Percentiles rank a stretch among this genome's conserved stretches.
phyloP scores from a whole-genome alignment of 2,329 filamentous ascomycete genomes.

The Ceratocystis colombiana region DNA sequence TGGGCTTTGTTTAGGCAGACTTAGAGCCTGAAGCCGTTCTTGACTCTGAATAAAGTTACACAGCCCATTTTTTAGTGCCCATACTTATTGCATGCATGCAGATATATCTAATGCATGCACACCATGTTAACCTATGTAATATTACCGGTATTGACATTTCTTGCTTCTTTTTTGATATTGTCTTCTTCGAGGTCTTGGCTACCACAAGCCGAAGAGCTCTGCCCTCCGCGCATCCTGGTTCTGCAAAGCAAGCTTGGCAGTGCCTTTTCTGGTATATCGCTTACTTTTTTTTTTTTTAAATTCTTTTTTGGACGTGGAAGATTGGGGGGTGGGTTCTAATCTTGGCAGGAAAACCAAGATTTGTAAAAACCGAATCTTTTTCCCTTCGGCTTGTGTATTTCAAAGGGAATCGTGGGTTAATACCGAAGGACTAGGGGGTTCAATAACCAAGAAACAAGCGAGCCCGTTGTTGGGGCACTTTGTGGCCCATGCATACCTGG shows the following conservation, averaged over 20 bases:
- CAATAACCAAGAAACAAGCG: background rate
- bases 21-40: background rate
- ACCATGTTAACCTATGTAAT: background rate
- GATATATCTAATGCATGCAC: background rate
- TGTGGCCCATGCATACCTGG: background rate
- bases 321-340: background rate
- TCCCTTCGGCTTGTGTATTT: background rate
- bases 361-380: background rate
- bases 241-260: constrained; percentile 5
- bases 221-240: background rate
- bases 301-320: background rate
- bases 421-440: background rate
- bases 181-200: background rate
- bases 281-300: background rate
- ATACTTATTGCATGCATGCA: background rate
- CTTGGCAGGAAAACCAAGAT: constrained; percentile 2
- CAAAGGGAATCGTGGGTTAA: background rate
- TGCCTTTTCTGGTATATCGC: background rate
- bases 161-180: background rate
- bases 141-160: background rate
- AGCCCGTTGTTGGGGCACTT: background rate
- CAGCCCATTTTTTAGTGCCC: background rate
- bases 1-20: background rate
- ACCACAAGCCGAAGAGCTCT: background rate
- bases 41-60: background rate